phyloP scores from a whole-genome alignment of 1,139 yeast species.

The Kurtzmaniella quercitrusa region DNA sequence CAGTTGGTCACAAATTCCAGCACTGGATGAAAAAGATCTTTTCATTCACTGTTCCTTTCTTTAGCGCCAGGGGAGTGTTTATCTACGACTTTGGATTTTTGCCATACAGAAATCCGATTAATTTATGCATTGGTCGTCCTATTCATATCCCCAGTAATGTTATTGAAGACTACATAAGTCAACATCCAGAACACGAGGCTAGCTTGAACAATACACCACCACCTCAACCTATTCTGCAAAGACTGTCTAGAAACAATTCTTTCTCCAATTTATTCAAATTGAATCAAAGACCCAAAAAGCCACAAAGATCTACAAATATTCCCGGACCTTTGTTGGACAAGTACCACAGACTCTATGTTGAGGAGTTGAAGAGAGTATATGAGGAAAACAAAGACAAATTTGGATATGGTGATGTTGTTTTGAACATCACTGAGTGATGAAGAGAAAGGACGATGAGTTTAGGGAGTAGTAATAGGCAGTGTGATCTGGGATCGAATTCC shows the following conservation, averaged over 20 bases:
- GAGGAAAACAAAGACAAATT: constrained; percentile 64
- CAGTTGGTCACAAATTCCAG: constrained; percentile 56
- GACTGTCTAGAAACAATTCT: constrained; percentile 12
- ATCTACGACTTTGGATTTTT: constrained; percentile 88
- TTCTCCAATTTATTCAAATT: constrained; percentile 22
- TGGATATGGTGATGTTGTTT: constrained; percentile 46
- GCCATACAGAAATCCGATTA: constrained; percentile 79
- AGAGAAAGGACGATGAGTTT: too few relatives aligned
- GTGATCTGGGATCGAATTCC: too few relatives aligned
- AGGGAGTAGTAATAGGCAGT: too few relatives aligned
- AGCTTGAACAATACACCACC: background rate
- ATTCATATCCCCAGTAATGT: constrained; percentile 56
- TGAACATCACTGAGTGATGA: constrained; percentile 41
- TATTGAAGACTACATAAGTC: constrained; percentile 26
- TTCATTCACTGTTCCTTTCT: constrained; percentile 86
- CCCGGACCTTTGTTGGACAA: constrained; percentile 52
- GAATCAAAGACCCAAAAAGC: constrained; percentile 10
- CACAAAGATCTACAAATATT: constrained; percentile 15
- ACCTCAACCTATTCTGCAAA: background rate
- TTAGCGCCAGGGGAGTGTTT: constrained; percentile 89
- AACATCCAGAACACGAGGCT: constrained; percentile 24
- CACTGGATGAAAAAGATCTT: constrained; percentile 62
- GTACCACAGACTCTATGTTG: constrained; percentile 71
- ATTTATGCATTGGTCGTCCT: constrained; percentile 80
- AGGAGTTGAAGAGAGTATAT: constrained; percentile 61